Evolutionary conservation across 192 early-diverging fungal species (phyloP).

Genomic region (Coemansia sp.): DNA sequence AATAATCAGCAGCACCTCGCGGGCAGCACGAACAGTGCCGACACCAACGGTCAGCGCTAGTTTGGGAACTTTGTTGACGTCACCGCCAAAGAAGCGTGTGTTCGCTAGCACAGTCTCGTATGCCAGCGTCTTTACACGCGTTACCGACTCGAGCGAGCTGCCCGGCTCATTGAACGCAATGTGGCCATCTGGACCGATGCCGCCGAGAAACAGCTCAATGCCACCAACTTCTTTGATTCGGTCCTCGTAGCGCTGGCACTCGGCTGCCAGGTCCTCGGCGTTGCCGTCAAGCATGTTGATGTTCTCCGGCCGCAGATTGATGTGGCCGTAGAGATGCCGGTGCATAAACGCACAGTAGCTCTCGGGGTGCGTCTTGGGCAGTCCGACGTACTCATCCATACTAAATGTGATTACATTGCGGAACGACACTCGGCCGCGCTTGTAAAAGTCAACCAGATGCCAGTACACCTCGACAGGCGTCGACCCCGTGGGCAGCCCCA

Average conservation of each 20-base stretch:
- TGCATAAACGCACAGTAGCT: constrained; percentile 88
- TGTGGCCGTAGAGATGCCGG: constrained; percentile 81
- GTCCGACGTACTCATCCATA: constrained; percentile 84
- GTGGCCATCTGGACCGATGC: constrained; percentile 87
- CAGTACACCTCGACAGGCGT: constrained; percentile 80
- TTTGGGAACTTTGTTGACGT: constrained; percentile 85
- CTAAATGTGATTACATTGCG: constrained; percentile 80
- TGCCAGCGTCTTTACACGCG: constrained; percentile 83
- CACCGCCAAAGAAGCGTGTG: constrained; percentile 82
- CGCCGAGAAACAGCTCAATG: constrained; percentile 83
- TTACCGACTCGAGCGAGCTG: constrained; percentile 75
- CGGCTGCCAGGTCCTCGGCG: constrained; percentile 73
- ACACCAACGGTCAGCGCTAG: constrained; percentile 87
- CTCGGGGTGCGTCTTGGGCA: constrained; percentile 73
- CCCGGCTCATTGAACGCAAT: constrained; percentile 92
- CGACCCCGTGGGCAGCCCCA: constrained; percentile 83
- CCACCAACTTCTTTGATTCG: constrained; percentile 76
- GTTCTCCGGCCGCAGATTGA: constrained; percentile 73
- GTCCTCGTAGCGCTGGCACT: constrained; percentile 77
- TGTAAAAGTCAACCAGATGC: constrained; percentile 71
- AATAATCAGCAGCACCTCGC: constrained; percentile 82
- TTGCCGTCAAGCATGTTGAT: constrained; percentile 85
- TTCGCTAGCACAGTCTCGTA: constrained; percentile 89
- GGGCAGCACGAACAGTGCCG: constrained; percentile 82
- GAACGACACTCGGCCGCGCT: constrained; percentile 70